phyloP scores from a whole-genome alignment of 1,284 basidiomycete species.

The Malassezia pachydermatis region DNA sequence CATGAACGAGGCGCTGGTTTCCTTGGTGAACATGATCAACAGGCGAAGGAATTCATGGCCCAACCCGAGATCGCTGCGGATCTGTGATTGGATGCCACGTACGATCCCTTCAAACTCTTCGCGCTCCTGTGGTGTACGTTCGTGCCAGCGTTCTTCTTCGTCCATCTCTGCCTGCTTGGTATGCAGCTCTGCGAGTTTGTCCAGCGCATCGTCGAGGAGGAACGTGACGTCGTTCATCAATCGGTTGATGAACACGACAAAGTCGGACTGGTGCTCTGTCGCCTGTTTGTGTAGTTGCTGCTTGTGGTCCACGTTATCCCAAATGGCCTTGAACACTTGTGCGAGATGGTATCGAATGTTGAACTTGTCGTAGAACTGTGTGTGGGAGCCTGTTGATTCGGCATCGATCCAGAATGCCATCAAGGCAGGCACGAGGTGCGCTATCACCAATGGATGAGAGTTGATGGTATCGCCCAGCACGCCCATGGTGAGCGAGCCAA shows the following conservation, averaged over 20 bases:
- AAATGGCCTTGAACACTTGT: conserved; percentile 43
- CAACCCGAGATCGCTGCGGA: conserved; percentile 73
- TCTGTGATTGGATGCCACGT: conserved; percentile 67
- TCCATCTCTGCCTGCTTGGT: conserved; percentile 75
- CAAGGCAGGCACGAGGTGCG: conserved; percentile 78
- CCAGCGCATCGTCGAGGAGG: conserved; percentile 89
- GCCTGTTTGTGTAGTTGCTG: conserved; percentile 35
- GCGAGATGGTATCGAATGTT: conserved; percentile 56
- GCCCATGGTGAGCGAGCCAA: conserved; percentile 65
- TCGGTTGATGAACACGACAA: conserved; percentile 83
- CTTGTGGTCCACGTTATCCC: conserved; percentile 41
- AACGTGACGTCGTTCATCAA: conserved; percentile 99
- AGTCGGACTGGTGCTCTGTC: conserved; percentile 23
- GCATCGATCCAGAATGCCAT: conserved; percentile 97
- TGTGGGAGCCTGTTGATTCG: conserved; percentile 90
- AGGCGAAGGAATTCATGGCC: conserved; percentile 78
- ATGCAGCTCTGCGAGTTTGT: conserved; percentile 77
- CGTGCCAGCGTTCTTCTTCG: conserved; percentile 60
- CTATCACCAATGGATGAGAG: conserved; percentile 70
- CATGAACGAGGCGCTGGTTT: conserved; percentile 86
- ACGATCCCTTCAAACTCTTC: conserved; percentile 74
- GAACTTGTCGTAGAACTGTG: conserved; percentile 97
- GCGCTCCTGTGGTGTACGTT: conserved; percentile 59
- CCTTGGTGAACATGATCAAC: conserved; percentile 80
- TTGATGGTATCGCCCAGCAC: conserved; percentile 74